Percentiles rank a stretch among this genome's conserved stretches.
phyloP scores from a whole-genome alignment of 495 filamentous ascomycete species.

The Penicillium chermesinum region DNA sequence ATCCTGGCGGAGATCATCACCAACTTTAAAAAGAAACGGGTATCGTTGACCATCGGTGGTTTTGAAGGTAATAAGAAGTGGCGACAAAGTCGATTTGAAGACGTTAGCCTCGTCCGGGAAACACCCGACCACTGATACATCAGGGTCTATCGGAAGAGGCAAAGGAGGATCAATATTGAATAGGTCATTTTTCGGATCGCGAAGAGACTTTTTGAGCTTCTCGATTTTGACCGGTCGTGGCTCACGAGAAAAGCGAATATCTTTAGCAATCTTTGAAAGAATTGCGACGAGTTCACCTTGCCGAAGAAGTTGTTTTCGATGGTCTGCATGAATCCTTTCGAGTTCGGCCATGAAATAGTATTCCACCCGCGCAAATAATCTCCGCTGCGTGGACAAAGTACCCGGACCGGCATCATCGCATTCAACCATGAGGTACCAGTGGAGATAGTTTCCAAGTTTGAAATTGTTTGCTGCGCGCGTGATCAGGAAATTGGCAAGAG shows the following conservation, averaged over 20 bases:
- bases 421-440: constrained; percentile 99
- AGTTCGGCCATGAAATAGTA: constrained; percentile 93
- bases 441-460: constrained; percentile 87
- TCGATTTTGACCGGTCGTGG: constrained; percentile 74
- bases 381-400: constrained; percentile 64
- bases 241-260: constrained; percentile 77
- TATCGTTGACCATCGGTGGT: constrained; percentile 72
- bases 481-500: constrained; percentile 85
- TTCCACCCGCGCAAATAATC: constrained; percentile 84
- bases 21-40: constrained; percentile 93
- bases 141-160: constrained; percentile 84
- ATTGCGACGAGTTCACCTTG: constrained; percentile 88
- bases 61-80: constrained; percentile 86
- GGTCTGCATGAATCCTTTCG: constrained; percentile 52
- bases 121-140: constrained; percentile 69
- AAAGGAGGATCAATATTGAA: constrained; percentile 77
- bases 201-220: constrained; percentile 71
- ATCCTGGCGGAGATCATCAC: constrained; percentile 94
- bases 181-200: constrained; percentile 86
- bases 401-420: constrained; percentile 75
- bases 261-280: constrained; percentile 82
- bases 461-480: constrained; percentile 77
- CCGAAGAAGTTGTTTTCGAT: constrained; percentile 67
- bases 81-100: constrained; percentile 90
- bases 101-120: constrained; percentile 82